Evolutionary conservation across 768 basidiomycete species (phyloP), one percentile per base, ranked within the genome.

Genomic region (Naganishia randhawae): DNA sequence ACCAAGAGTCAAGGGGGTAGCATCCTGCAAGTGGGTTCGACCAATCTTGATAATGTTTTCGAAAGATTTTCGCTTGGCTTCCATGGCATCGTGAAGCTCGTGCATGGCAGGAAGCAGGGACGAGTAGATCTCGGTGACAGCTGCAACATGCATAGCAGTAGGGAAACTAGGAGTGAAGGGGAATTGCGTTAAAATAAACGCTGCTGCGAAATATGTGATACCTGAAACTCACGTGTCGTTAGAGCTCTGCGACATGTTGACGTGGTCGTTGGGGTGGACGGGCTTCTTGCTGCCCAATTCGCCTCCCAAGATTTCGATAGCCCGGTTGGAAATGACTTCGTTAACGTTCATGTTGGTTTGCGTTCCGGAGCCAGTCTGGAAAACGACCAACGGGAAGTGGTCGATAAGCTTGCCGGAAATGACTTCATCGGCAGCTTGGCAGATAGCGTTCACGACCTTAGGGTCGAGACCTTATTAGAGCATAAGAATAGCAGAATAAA

Each of bases 291-390:
- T 92, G 37, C 96, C 96, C 66, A 97, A 84, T 82, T 93, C 85
- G 19, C 96, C 96, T 8, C 96, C 96, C 69, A 98, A 87, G 70
- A 96, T 82, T 82, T 99, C 92, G 76, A 98, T 99, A 37, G 96
- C 96, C 68, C 95, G 88, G 81, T 99, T 99, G 29, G 94, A 95
- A 77, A 99, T 94, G 74, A 97, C 94, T 86, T 99, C 96, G 79
- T 99, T 99, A 69, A 86, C 91, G 80, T 91, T 99, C 96, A 99
- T 99, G 83, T 99, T 99, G 77, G 90, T 94, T 81, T 99, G 96
- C 1, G 96, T 99, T 22, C 96, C 96, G 66, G 91, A 94, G 69
- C 96, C 96, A 27, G 96, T 99, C 81, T 99, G 96, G 86, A 97
- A 99, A 48, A 99, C 94, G 41, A 99, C 96, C 42, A 99, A 83